Conservation (phyloP, 768 basidiomycete genomes). For the Tylopilus felleus region DNA sequence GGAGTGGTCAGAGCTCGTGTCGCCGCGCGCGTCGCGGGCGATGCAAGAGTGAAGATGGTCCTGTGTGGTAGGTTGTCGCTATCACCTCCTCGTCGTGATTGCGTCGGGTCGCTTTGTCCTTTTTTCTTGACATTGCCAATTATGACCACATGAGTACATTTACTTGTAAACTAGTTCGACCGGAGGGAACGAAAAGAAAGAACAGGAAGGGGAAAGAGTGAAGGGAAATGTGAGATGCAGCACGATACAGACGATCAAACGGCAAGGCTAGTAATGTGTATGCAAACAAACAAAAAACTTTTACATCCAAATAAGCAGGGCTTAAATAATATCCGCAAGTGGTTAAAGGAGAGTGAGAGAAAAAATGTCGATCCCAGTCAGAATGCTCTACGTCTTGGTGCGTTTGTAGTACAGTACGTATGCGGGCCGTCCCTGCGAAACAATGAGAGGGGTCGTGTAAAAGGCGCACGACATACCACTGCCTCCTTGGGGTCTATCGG, state of each 20-base stretch:
- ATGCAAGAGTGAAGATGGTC: slow-evolving; percentile 17
- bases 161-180: slow-evolving; percentile 28
- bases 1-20: slow-evolving; percentile 17
- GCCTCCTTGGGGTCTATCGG: slow-evolving; percentile 74
- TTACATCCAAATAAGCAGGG: slow-evolving; percentile 27
- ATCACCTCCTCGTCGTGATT: too few relatives aligned
- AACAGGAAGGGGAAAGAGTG: neutral
- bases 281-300: neutral
- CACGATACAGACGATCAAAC: slow-evolving; percentile 18
- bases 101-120: neutral
- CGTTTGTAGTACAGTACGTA: slow-evolving; percentile 84
- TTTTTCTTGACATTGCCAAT: slow-evolving; percentile 9
- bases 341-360: neutral
- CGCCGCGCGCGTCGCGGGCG: slow-evolving; percentile 7
- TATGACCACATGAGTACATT: slow-evolving; percentile 27
- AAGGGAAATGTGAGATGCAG: slow-evolving; percentile 12
- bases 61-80: neutral
- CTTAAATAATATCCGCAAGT: slow-evolving; percentile 23
- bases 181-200: neutral
- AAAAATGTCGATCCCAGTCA: neutral
- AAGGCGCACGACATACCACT: slow-evolving; percentile 54
- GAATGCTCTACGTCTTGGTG: slow-evolving; percentile 28
- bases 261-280: slow-evolving; percentile 15
- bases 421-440: slow-evolving; percentile 55
- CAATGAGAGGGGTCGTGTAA: slow-evolving; percentile 13